Conservation (phyloP, 2,329 filamentous ascomycete species). For the Aspergillus candidus region DNA sequence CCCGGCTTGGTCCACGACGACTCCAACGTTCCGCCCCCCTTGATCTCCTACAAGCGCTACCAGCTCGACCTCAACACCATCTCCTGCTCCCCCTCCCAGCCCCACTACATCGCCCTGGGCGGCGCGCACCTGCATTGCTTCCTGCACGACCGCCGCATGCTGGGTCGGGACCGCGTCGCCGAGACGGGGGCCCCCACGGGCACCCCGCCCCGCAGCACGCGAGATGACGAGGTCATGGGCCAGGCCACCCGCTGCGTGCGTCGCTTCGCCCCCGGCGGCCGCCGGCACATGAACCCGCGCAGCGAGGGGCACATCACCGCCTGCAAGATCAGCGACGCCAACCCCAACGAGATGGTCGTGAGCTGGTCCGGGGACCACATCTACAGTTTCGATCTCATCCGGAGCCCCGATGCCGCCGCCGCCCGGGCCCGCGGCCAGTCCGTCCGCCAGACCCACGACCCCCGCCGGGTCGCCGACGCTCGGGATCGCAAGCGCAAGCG, state of each 20-base stretch:
- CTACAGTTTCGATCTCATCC: conserved; percentile 60
- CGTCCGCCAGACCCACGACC: conserved; percentile 18
- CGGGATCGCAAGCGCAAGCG: conserved; percentile 54
- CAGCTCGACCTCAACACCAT: conserved; percentile 62
- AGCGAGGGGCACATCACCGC: conserved; percentile 63
- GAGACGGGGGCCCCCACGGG: conserved; percentile 47
- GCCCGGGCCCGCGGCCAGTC: conserved; percentile 23
- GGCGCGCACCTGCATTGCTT: conserved; percentile 65
- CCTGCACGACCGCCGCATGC: conserved; percentile 62
- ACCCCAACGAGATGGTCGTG: conserved; percentile 61
- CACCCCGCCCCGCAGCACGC: conserved; percentile 37
- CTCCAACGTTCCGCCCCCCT: conserved; percentile 53
- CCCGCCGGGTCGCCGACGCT: conserved; percentile 27
- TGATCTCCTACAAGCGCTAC: conserved; percentile 62
- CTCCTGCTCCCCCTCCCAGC: conserved; percentile 60
- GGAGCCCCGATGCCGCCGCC: conserved; percentile 48
- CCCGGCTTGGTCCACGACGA: conserved; percentile 39
- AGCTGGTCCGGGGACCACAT: conserved; percentile 64
- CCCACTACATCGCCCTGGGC: conserved; percentile 63
- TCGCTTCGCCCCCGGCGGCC: conserved; percentile 59
- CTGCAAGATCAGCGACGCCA: conserved; percentile 63
- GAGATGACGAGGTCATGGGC: conserved; percentile 51
- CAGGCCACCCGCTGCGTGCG: conserved; percentile 60
- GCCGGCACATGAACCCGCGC: conserved; percentile 38
- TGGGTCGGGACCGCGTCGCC: conserved; percentile 51